These are phyloP conservation scores for Ophiostoma himal-ulmi DNA, from an alignment of 2,329 filamentous ascomycete species.

Conservation along the genomic window DNA sequence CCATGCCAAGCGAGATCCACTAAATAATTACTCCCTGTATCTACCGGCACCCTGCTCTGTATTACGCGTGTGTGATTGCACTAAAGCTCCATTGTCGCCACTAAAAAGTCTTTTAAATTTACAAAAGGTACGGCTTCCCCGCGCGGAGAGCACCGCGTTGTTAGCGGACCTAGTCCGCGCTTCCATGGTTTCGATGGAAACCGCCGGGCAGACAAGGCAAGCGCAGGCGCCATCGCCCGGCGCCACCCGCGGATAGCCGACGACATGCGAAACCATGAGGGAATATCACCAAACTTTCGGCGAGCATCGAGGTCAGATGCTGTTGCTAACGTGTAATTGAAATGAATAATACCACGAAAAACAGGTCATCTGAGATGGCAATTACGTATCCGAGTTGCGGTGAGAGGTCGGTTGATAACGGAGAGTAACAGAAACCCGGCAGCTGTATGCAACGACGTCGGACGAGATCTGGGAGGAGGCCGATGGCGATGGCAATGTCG, in stretches of 20 bases:
- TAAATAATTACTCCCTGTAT: neutral
- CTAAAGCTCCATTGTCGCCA: neutral
- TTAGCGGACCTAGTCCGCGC: slow-evolving; percentile 6
- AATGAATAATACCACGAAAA: neutral
- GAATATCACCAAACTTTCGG: slow-evolving; percentile 8
- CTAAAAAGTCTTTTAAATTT: neutral
- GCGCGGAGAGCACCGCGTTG: neutral
- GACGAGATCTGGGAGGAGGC: neutral
- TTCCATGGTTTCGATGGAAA: slow-evolving; percentile 12
- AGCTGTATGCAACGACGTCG: neutral
- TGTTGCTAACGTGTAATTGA: neutral
- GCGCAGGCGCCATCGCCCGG: slow-evolving; percentile 5
- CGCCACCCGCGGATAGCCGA: slow-evolving; percentile 20
- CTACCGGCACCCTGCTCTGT: neutral
- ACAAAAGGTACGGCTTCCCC: neutral
- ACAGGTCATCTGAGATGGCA: neutral
- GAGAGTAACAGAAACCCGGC: neutral
- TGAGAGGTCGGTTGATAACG: neutral
- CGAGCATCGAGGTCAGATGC: neutral
- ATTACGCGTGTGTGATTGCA: neutral
- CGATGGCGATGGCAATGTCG: neutral
- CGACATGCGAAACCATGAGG: slow-evolving; percentile 14
- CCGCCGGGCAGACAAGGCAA: neutral
- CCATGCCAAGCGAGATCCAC: neutral
- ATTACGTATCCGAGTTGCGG: slow-evolving; percentile 2